phyloP scores from a whole-genome alignment of 1,284 basidiomycete species.

The Ustilago crameri region DNA sequence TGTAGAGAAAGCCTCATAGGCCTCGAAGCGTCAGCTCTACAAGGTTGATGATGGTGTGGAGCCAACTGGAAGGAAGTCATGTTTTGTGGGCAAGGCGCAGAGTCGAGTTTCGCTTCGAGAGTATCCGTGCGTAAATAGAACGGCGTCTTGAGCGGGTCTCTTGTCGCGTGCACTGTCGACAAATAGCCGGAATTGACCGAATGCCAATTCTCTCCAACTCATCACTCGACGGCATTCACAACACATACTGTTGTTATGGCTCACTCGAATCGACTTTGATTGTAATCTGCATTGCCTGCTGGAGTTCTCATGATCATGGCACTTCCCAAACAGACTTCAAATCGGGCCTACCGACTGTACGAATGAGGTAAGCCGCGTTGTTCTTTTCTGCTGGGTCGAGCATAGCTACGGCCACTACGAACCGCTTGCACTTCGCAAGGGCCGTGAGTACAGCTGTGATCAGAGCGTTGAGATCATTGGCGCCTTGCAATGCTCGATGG shows the following conservation, averaged over 20 bases:
- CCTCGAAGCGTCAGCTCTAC: no score
- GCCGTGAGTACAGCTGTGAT: conserved; percentile 5
- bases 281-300: background rate
- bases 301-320: conserved; percentile 1
- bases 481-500: conserved; percentile 3
- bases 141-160: conserved; percentile 22
- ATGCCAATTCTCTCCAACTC: background rate
- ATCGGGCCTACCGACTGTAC: conserved; percentile 15
- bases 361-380: conserved; percentile 14
- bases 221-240: background rate
- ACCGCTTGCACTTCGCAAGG: conserved; percentile 35
- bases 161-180: background rate
- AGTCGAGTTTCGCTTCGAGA: background rate
- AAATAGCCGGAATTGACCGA: conserved; percentile 9
- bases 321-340: conserved; percentile 31
- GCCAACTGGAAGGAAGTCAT: no score
- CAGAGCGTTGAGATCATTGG: background rate
- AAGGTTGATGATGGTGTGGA: background rate
- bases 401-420: conserved; percentile 38
- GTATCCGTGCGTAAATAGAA: conserved; percentile 6
- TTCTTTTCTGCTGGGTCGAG: conserved; percentile 31
- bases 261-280: background rate
- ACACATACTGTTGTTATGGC: no score
- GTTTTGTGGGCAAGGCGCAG: conserved; percentile 2
- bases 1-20: background rate